These are phyloP conservation scores for Rosa rugosa DNA, from an alignment of 306 rosid species.

Conservation along the genomic window DNA sequence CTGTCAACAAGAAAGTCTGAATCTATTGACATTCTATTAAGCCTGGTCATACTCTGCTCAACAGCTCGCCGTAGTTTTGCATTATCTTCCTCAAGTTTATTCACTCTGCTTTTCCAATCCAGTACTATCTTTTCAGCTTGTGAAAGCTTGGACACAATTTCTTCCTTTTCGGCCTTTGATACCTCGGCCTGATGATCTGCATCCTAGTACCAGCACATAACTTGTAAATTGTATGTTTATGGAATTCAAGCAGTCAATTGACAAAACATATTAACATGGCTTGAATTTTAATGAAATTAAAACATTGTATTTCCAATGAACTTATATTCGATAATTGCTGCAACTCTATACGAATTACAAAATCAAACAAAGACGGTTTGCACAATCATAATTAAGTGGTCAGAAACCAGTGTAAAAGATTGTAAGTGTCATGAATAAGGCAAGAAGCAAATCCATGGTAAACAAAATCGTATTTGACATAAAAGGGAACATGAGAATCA, in stretches of 20 bases:
- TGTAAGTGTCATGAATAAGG: neutral
- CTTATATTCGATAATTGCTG: neutral
- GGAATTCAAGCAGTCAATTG: neutral
- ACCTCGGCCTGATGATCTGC: constrained; percentile 57
- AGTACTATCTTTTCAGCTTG: constrained; percentile 65
- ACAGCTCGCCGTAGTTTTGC: constrained; percentile 82
- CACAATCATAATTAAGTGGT: neutral
- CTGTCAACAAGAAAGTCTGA: constrained; percentile 98
- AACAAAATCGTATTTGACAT: constrained; percentile 8
- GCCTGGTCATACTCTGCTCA: constrained; percentile 93
- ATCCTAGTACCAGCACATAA: constrained; percentile 47
- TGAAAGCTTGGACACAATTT: constrained; percentile 63
- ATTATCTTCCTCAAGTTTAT: constrained; percentile 94
- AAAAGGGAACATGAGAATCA: constrained; percentile 19
- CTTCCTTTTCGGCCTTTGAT: constrained; percentile 66
- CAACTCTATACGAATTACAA: neutral
- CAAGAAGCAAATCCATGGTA: neutral
- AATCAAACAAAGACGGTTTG: neutral
- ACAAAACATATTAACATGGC: neutral
- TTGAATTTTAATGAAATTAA: neutral
- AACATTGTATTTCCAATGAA: neutral
- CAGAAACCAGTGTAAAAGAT: neutral
- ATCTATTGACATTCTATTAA: constrained; percentile 96
- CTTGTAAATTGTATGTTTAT: neutral
- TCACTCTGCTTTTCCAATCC: constrained; percentile 83